Percentiles rank a stretch among this genome's conserved stretches.
Evolutionary conservation across 148 eudicot species (phyloP).

Genomic region (Nepenthes mirabilis): DNA sequence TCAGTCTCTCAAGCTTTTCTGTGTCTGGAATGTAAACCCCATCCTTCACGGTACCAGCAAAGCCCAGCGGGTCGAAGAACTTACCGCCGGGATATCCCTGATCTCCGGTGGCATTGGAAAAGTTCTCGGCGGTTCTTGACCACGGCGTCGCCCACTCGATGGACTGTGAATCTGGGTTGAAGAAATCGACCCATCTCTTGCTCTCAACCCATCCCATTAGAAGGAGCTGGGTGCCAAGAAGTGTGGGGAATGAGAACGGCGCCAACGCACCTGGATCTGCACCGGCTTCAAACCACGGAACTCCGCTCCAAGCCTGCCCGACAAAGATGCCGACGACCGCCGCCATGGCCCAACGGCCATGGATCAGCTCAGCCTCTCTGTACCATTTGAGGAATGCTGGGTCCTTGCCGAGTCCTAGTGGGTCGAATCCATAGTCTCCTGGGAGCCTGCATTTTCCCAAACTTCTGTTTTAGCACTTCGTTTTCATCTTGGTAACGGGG

Average conservation of each 20-base stretch:
- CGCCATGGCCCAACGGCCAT: slow-evolving; percentile 96
- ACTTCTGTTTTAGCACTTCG: neutral
- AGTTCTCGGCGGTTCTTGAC: slow-evolving; percentile 82
- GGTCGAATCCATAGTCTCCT: slow-evolving; percentile 96
- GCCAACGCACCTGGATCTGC: slow-evolving; percentile 90
- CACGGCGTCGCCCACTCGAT: slow-evolving; percentile 99
- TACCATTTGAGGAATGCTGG: slow-evolving; percentile 98
- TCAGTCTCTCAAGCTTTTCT: slow-evolving; percentile 83
- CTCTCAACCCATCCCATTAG: slow-evolving; percentile 99
- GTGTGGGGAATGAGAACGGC: slow-evolving; percentile 77
- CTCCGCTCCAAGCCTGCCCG: slow-evolving; percentile 88
- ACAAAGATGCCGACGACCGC: slow-evolving; percentile 93
- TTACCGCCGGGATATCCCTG: slow-evolving; percentile 98
- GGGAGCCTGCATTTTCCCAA: slow-evolving; percentile 46
- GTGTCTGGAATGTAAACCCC: slow-evolving; percentile 62
- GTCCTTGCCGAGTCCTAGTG: slow-evolving; percentile 93
- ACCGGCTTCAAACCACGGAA: slow-evolving; percentile 97
- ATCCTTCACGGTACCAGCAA: slow-evolving; percentile 46
- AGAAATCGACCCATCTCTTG: slow-evolving; percentile 97
- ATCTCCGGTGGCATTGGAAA: slow-evolving; percentile 69
- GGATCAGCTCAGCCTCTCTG: slow-evolving; percentile 96
- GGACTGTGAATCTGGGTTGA: slow-evolving; percentile 86
- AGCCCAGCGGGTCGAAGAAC: slow-evolving; percentile 73
- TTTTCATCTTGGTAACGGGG: too few species aligned
- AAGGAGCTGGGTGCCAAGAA: slow-evolving; percentile 84